Evolutionary conservation across 768 basidiomycete genomes (phyloP).

Genomic region (Mycena filopes): DNA sequence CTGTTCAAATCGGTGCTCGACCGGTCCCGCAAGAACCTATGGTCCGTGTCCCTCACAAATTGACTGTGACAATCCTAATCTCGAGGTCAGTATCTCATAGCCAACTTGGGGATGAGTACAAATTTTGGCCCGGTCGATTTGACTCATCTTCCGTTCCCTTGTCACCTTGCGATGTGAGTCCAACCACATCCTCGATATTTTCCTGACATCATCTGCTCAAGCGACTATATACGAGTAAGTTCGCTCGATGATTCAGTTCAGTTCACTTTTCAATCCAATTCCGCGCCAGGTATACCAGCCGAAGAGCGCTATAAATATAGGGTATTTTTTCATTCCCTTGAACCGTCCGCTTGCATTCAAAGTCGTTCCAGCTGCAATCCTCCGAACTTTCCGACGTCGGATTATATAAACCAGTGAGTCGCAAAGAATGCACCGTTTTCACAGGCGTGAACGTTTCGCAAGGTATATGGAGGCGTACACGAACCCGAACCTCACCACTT

Average conservation of each 20-base stretch:
- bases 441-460: not conserved
- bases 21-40: conserved; percentile 87
- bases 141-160: conserved; percentile 69
- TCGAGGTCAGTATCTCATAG: conserved; percentile 73
- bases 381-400: conserved; percentile 77
- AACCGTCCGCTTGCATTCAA: no score
- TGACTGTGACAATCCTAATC: not conserved
- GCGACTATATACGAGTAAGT: conserved; percentile 89
- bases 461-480: conserved; percentile 72
- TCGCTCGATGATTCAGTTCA: no score
- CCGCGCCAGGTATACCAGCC: conserved; percentile 95
- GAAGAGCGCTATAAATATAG: conserved; percentile 72
- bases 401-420: conserved; percentile 82
- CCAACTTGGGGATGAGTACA: conserved; percentile 85
- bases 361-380: conserved; percentile 68
- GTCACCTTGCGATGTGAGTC: conserved; percentile 70
- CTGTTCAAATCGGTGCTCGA: conserved; percentile 70
- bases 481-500: conserved; percentile 84
- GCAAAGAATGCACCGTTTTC: not conserved
- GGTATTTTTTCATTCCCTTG: conserved; percentile 38
- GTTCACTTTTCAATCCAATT: no score
- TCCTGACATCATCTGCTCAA: not conserved
- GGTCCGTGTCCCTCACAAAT: conserved; percentile 50
- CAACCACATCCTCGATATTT: not conserved
- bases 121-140: conserved; percentile 82